Evolutionary conservation across 2,329 filamentous ascomycete species (phyloP).

Genomic region (Cylindrodendrum hubeiense): DNA sequence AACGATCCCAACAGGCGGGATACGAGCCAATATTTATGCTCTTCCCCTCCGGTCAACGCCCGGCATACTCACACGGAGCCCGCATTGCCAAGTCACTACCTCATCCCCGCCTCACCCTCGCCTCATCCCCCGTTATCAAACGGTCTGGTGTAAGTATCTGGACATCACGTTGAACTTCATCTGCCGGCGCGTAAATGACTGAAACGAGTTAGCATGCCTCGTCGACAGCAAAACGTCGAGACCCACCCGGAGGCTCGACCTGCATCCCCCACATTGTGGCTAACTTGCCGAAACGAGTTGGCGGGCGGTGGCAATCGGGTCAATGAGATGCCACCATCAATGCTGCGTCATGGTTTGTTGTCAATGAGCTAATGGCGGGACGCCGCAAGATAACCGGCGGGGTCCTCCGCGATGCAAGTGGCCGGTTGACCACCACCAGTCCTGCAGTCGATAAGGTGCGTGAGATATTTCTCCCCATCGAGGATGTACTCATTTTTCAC

Average conservation of each 20-base stretch:
- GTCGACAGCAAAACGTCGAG: background rate
- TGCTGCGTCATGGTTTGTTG: background rate
- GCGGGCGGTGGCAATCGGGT: background rate
- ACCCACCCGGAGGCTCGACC: background rate
- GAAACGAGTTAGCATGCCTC: slow-evolving; percentile 30
- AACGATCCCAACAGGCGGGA: background rate
- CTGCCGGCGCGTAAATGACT: slow-evolving; percentile 37
- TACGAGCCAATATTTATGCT: slow-evolving; percentile 13
- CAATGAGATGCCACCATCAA: background rate
- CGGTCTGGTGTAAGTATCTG: no score
- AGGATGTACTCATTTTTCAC: no score
- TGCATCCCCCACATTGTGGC: slow-evolving; percentile 36
- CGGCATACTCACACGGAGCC: no score
- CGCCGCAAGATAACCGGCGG: no score
- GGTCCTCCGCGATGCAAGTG: no score
- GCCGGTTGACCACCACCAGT: no score
- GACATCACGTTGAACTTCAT: slow-evolving; percentile 11
- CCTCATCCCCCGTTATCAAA: no score
- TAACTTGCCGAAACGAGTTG: slow-evolving; percentile 40
- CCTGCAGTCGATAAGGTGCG: no score
- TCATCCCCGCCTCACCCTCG: no score
- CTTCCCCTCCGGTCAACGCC: no score
- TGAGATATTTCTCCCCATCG: no score
- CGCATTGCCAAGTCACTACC: no score
- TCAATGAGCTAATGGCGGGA: background rate